phyloP scores from a whole-genome alignment of 495 filamentous ascomycete genomes.

The Penicillium nucicola region DNA sequence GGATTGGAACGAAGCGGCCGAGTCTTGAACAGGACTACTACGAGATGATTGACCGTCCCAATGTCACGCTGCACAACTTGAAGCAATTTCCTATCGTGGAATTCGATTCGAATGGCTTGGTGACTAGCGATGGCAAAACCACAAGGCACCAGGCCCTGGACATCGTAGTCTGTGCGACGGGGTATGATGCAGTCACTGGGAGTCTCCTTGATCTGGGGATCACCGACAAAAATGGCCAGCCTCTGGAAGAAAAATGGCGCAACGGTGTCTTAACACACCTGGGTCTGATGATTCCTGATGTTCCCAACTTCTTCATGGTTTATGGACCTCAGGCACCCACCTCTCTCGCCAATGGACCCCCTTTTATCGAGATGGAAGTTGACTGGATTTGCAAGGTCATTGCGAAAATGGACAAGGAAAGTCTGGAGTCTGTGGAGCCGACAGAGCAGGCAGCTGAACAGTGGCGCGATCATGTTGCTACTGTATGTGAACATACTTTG shows the following conservation, averaged over 20 bases:
- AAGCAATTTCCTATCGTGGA: constrained; percentile 34
- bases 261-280: constrained; percentile 47
- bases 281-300: constrained; percentile 42
- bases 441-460: constrained; percentile 29
- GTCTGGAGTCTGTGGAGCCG: constrained; percentile 36
- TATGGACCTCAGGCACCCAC: constrained; percentile 50
- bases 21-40: constrained; percentile 48
- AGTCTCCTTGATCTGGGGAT: constrained; percentile 45
- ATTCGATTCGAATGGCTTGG: constrained; percentile 47
- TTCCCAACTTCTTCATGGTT: constrained; percentile 53
- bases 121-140: constrained; percentile 7
- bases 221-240: constrained; percentile 32
- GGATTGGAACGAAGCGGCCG: constrained; percentile 50
- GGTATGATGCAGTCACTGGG: constrained; percentile 51
- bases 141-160: constrained; percentile 25
- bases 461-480: constrained; percentile 36
- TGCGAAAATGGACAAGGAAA: constrained; percentile 30
- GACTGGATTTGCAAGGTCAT: constrained; percentile 50
- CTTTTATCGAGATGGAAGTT: constrained; percentile 49
- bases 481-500: constrained; percentile 25
- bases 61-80: constrained; percentile 43
- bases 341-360: constrained; percentile 51
- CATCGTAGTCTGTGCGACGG: constrained; percentile 42
- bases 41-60: constrained; percentile 34
- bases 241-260: constrained; percentile 47